These are phyloP conservation scores for Typha latifolia DNA, from an alignment of 176 grass and related monocot species.

Conservation along the genomic window DNA sequence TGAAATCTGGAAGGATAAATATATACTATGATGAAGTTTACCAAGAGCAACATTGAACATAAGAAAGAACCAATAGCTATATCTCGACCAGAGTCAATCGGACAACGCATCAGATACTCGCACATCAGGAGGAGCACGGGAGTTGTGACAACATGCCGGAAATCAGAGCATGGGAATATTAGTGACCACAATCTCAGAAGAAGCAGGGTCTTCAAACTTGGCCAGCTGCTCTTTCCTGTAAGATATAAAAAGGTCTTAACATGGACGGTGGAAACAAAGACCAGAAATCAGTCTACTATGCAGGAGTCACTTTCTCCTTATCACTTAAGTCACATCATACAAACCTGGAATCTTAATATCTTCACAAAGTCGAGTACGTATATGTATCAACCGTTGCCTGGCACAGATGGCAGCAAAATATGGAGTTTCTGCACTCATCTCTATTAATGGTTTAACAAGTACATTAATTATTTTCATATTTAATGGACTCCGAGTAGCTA, in stretches of 20 bases:
- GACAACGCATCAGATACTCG: constrained; percentile 88
- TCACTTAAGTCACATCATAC: constrained; percentile 15
- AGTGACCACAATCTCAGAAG: constrained; percentile 91
- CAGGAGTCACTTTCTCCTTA: constrained; percentile 20
- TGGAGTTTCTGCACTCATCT: constrained; percentile 87
- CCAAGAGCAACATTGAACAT: constrained; percentile 79
- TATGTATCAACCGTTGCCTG: constrained; percentile 61
- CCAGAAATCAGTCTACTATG: no score
- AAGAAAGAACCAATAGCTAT: constrained; percentile 80
- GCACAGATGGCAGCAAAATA: constrained; percentile 98
- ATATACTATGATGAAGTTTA: constrained; percentile 9
- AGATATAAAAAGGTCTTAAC: constrained; percentile 13
- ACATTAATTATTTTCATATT: constrained; percentile 68
- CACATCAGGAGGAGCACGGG: constrained; percentile 75
- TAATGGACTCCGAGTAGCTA: constrained; percentile 55
- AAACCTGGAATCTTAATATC: constrained; percentile 76
- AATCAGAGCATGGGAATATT: constrained; percentile 82
- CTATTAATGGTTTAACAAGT: constrained; percentile 86
- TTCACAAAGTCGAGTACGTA: constrained; percentile 53
- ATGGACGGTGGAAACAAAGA: neutral
- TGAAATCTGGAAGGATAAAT: constrained; percentile 1
- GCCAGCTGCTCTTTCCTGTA: constrained; percentile 81
- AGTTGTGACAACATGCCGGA: constrained; percentile 80
- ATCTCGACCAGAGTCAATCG: constrained; percentile 72
- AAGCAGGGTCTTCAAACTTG: constrained; percentile 76